These are phyloP conservation scores for Aureobasidium sp. DNA, from an alignment of 2,329 filamentous ascomycete genomes.

Conservation along the genomic window DNA sequence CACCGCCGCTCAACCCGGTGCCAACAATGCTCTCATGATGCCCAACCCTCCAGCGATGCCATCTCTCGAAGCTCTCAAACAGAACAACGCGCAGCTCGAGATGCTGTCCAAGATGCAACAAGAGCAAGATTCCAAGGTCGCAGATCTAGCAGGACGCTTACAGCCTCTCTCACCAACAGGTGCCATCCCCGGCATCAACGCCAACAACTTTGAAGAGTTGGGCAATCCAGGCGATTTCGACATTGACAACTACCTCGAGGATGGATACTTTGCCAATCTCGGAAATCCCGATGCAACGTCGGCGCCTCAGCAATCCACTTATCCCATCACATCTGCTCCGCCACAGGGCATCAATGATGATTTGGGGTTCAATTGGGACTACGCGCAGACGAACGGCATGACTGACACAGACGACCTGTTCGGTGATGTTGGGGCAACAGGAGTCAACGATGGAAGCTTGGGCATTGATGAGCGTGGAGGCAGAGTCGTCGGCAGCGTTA, in stretches of 20 bases:
- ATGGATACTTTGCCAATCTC: slow-evolving; percentile 10
- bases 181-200: slow-evolving; percentile 60
- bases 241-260: slow-evolving; percentile 48
- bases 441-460: not conserved
- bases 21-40: slow-evolving; percentile 52
- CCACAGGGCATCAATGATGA: slow-evolving; percentile 14
- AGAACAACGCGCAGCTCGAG: slow-evolving; percentile 69
- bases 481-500: slow-evolving; percentile 36
- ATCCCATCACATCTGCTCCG: slow-evolving; percentile 5
- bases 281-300: not conserved
- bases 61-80: slow-evolving; percentile 55
- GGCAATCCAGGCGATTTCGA: slow-evolving; percentile 40
- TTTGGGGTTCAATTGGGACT: slow-evolving; percentile 23
- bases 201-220: slow-evolving; percentile 32
- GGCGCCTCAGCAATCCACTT: not conserved
- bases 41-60: slow-evolving; percentile 50
- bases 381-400: slow-evolving; percentile 15
- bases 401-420: slow-evolving; percentile 18
- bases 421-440: slow-evolving; percentile 11
- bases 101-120: slow-evolving; percentile 70
- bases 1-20: slow-evolving; percentile 20
- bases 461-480: slow-evolving; percentile 20
- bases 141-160: slow-evolving; percentile 65
- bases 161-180: slow-evolving; percentile 76
- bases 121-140: slow-evolving; percentile 70